Evolutionary conservation across 176 grass and related monocot genomes (phyloP).

Genomic region (Urochloa ruziziensis): DNA sequence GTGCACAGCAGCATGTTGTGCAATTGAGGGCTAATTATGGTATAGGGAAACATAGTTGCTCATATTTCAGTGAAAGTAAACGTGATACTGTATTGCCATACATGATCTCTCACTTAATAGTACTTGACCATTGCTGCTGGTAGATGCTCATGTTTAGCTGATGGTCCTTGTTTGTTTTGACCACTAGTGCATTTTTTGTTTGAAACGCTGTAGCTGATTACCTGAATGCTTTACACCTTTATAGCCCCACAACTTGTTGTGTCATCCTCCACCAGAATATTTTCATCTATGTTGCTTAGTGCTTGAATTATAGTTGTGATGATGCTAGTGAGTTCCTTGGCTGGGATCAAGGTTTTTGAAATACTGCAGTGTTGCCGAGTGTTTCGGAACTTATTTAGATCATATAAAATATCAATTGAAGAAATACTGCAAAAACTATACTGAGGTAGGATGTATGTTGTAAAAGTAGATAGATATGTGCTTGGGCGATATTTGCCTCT

Average conservation of each 20-base stretch:
- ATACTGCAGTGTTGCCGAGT: not conserved
- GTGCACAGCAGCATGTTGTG: not conserved
- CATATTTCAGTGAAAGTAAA: slow-evolving; percentile 9
- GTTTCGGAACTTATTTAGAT: too few species aligned
- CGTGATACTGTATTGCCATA: not conserved
- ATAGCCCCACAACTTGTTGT: not conserved
- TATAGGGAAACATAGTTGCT: not conserved
- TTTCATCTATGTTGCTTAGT: slow-evolving; percentile 12
- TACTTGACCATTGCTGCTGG: slow-evolving; percentile 1
- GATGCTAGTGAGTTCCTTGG: slow-evolving; percentile 3
- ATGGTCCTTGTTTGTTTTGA: not conserved
- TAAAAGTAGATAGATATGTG: not conserved
- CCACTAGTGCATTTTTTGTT: too few species aligned
- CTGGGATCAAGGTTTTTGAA: not conserved
- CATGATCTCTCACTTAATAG: not conserved
- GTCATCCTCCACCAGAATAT: not conserved
- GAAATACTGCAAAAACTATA: not conserved
- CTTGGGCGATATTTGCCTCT: not conserved
- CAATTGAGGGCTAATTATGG: not conserved
- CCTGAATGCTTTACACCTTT: not conserved
- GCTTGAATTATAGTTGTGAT: slow-evolving; percentile 4
- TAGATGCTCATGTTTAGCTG: not conserved
- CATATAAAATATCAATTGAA: not conserved
- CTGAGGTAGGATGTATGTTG: not conserved
- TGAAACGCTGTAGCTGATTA: not conserved